Evolutionary conservation across 1,284 basidiomycete species (phyloP).

Genomic region (Tremellales sp.): DNA sequence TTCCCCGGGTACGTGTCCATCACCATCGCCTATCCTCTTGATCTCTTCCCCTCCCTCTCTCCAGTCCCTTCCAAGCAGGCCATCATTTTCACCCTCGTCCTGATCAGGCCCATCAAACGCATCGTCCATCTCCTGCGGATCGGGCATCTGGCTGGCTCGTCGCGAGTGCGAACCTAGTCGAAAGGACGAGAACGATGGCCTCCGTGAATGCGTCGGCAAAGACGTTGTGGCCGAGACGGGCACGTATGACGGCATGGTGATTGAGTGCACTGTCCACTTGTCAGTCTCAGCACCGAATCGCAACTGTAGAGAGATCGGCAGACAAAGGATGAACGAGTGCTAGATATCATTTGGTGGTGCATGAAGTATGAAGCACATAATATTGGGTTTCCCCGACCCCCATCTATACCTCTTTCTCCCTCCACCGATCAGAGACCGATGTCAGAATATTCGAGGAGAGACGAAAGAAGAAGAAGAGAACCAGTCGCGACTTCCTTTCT

Average conservation of each 20-base stretch:
- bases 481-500: conserved; percentile 37
- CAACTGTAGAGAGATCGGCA: not conserved
- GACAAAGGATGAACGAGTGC: conserved; percentile 6
- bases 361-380: conserved; percentile 40
- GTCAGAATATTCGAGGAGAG: conserved; percentile 1
- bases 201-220: conserved; percentile 12
- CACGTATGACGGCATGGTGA: conserved; percentile 32
- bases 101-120: conserved; percentile 45
- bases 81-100: conserved; percentile 27
- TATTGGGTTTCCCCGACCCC: conserved; percentile 12
- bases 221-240: conserved; percentile 22
- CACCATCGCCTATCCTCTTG: conserved; percentile 3
- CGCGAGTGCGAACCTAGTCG: conserved; percentile 13
- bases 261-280: conserved; percentile 1
- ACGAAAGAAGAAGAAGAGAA: conserved; percentile 2
- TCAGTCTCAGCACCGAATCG: not conserved
- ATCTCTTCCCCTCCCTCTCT: conserved; percentile 7
- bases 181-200: conserved; percentile 30
- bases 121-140: conserved; percentile 47
- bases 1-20: conserved; percentile 45
- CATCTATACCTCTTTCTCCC: not conserved
- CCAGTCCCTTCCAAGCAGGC: conserved; percentile 12
- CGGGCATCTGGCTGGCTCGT: conserved; percentile 25
- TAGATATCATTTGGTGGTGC: conserved; percentile 41
- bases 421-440: conserved; percentile 2